Conservation (phyloP, 139 green algal genomes). For the Chlamydomonas sphaeroides region DNA sequence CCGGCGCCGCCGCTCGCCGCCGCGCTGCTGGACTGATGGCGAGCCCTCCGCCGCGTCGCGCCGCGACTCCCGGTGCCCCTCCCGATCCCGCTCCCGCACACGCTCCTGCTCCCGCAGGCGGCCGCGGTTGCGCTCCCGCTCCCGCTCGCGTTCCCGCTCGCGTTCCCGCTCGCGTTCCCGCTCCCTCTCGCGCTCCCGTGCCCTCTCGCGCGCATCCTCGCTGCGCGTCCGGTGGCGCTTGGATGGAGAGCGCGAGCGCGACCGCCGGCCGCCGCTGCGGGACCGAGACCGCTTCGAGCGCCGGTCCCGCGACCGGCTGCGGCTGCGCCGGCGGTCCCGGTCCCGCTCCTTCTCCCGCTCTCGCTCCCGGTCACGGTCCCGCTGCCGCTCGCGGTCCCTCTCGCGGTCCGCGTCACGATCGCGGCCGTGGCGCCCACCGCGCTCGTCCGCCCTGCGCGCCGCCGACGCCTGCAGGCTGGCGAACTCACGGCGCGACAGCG, state of each 20-base stretch:
- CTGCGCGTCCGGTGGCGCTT: slow-evolving; percentile 1
- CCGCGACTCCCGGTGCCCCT: neutral
- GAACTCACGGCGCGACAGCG: slow-evolving; percentile 35
- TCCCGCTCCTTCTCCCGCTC: neutral
- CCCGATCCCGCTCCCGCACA: neutral
- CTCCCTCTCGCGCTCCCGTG: neutral
- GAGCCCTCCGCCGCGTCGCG: no score
- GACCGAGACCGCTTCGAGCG: slow-evolving; percentile 32
- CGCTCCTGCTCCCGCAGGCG: neutral
- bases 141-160: neutral
- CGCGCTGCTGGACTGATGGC: slow-evolving; percentile 10
- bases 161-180: neutral
- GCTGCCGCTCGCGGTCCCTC: neutral
- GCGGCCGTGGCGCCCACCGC: neutral
- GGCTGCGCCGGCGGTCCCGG: slow-evolving; percentile 10
- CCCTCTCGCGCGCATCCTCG: neutral
- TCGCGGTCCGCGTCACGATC: neutral
- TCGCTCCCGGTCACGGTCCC: neutral
- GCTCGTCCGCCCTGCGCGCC: neutral
- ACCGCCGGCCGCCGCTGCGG: slow-evolving; percentile 1
- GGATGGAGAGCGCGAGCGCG: neutral
- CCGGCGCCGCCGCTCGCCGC: no score
- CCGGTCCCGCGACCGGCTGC: slow-evolving; percentile 6
- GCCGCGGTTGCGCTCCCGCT: neutral
- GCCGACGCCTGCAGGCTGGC: slow-evolving; percentile 2